These are phyloP conservation scores for Diaporthe sp. DNA, from an alignment of 2,329 filamentous ascomycete species.

Conservation along the genomic window DNA sequence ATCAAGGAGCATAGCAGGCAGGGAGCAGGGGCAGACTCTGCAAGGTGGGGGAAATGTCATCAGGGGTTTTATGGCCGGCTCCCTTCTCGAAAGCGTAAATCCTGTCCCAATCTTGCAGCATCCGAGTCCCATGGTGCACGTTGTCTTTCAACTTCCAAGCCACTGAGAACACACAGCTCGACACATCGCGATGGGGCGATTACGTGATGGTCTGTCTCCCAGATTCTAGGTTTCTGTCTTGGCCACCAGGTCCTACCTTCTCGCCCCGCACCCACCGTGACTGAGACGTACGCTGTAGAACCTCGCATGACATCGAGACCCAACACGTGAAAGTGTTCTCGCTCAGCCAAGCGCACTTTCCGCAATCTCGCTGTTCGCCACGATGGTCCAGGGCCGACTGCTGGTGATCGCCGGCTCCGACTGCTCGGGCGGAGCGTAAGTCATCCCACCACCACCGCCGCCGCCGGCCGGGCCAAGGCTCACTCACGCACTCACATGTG, in stretches of 20 bases:
- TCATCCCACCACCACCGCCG: constrained; percentile 45
- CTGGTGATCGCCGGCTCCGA: constrained; percentile 91
- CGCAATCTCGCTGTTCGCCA: constrained; percentile 31
- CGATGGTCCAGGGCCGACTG: constrained; percentile 66
- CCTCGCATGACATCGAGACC: background rate
- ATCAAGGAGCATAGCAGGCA: constrained; percentile 4
- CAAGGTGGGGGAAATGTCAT: constrained; percentile 3
- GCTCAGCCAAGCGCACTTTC: background rate
- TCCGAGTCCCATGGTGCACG: background rate
- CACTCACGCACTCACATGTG: constrained; percentile 29
- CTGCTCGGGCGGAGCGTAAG: constrained; percentile 88
- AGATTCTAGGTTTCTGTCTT: constrained; percentile 16
- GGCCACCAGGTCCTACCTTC: background rate
- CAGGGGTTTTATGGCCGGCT: background rate
- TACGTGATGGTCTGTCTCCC: constrained; percentile 37
- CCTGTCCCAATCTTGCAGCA: too few relatives aligned
- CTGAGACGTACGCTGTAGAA: background rate
- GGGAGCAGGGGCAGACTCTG: constrained; percentile 3
- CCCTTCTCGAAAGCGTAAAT: background rate
- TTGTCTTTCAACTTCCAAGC: background rate
- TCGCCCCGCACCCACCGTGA: constrained; percentile 15
- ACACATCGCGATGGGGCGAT: constrained; percentile 33
- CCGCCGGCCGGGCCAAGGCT: constrained; percentile 20
- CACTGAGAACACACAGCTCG: background rate
- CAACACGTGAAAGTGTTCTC: background rate